Evolutionary conservation across 176 grass and related monocot species (phyloP), one percentile per base, ranked within the genome.

Genomic region (Carex littledalei): DNA sequence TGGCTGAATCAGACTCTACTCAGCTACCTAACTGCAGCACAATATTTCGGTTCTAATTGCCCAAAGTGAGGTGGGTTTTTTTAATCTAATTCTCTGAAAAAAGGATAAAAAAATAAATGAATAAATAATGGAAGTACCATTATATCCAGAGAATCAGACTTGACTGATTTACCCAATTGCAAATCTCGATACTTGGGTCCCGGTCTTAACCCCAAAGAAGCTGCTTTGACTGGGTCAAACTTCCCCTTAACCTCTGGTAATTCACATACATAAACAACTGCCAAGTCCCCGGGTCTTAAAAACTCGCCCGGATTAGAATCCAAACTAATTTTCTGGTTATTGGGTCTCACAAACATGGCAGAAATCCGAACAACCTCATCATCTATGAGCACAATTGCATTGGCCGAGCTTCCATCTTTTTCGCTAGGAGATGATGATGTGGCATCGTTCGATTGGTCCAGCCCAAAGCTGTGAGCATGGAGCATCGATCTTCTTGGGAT

Each of bases 401-500:
- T 89, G 70, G 29, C 67, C 80, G 84, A 82, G 81, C 66, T 85
- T 16, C 22, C 61, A 72, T 69, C 63, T 74, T 76, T 57, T 47
- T 80, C 86, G 87, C 77, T 54, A 32, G 73, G 50, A 15, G 86
- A 58, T 72, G 69, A 85, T 72, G 87, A 41, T 75, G 35, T 55
- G 79, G 67, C 65, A 63, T 58, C 57, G 63, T 81, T 88, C 79
- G 81, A 83, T 52, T 78, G 71, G 49, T 78, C 83, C 55, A 84
- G 21, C 34, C 88, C 91, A 85, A 98, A 98, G 87, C 95, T 98
- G 32, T 98, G 95, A 52, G 95, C 89, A 84, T 98, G 91, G 86
- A 98, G 89, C 93, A 98, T 95, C 37, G 95, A 89, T 88, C 87
- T 92, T 82, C 90, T 94, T 78, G 95, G 93, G 63, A 98, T 98